Evolutionary conservation across 768 basidiomycete species (phyloP).

Genomic region (Mycena latifolia): DNA sequence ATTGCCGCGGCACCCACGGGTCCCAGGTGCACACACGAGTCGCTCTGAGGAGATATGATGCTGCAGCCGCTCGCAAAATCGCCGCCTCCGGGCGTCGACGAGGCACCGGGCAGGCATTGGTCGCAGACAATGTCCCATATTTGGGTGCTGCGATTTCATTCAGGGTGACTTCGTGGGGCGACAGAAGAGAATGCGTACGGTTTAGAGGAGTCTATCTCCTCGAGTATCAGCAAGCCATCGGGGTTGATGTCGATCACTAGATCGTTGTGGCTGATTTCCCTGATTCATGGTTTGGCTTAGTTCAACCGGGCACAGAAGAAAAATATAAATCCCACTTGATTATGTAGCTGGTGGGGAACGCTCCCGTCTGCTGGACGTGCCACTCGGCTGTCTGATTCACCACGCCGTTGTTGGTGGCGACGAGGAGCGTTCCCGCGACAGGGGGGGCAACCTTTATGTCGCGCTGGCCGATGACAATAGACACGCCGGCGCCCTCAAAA

Average conservation of each 20-base stretch:
- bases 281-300: neutral
- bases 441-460: constrained; percentile 9
- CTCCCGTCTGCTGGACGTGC: constrained; percentile 24
- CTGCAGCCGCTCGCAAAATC: constrained; percentile 21
- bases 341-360: constrained; percentile 3
- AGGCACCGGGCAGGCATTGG: constrained; percentile 11
- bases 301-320: neutral
- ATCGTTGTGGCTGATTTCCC: constrained; percentile 9
- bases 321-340: constrained; percentile 17
- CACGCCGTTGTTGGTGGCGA: neutral
- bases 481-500: constrained; percentile 26
- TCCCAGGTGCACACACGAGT: neutral
- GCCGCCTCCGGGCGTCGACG: constrained; percentile 18
- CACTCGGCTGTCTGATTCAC: constrained; percentile 22
- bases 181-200: neutral
- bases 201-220: constrained; percentile 3
- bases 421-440: constrained; percentile 18
- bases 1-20: neutral
- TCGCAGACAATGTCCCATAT: constrained; percentile 24
- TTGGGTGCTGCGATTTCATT: constrained; percentile 8
- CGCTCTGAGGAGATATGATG: constrained; percentile 10
- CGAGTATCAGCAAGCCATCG: constrained; percentile 7
- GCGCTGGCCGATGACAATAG: neutral
- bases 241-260: constrained; percentile 13
- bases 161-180: neutral